Conservation (phyloP, 1,284 basidiomycete species). For the Ceratobasidium sp. region DNA sequence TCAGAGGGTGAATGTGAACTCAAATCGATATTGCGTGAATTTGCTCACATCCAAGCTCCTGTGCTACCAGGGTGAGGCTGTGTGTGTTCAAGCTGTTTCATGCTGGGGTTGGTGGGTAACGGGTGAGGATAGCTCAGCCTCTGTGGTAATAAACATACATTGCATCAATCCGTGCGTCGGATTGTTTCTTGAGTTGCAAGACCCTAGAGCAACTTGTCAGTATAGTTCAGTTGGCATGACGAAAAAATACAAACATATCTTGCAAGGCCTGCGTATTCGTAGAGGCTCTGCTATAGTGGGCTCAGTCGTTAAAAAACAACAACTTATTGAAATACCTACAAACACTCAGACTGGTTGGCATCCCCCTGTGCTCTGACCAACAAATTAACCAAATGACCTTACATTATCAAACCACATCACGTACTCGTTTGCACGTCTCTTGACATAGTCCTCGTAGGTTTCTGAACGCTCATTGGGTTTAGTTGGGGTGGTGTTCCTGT, state of each 20-base stretch:
- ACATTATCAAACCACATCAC: background rate
- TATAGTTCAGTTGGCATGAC: background rate
- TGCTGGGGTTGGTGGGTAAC: background rate
- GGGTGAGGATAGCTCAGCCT: background rate
- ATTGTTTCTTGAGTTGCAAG: conserved; percentile 5
- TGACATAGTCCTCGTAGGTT: background rate
- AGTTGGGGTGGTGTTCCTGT: background rate
- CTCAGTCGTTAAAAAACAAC: background rate
- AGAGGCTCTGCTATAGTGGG: background rate
- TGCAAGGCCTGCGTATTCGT: background rate
- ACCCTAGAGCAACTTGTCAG: background rate
- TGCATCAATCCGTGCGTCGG: background rate
- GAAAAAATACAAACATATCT: background rate
- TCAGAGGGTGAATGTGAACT: background rate
- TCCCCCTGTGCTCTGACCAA: background rate
- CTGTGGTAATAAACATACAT: background rate
- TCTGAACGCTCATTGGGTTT: background rate
- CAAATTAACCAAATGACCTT: background rate
- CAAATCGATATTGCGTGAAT: background rate
- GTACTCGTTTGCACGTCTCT: background rate
- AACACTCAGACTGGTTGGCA: background rate
- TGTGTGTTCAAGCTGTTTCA: background rate
- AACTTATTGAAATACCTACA: background rate
- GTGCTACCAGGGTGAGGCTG: background rate
- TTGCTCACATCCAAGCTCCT: background rate